Base-by-base conservation (phyloP, 495 filamentous ascomycete species). In the Apiosordaria backusii region DNA sequence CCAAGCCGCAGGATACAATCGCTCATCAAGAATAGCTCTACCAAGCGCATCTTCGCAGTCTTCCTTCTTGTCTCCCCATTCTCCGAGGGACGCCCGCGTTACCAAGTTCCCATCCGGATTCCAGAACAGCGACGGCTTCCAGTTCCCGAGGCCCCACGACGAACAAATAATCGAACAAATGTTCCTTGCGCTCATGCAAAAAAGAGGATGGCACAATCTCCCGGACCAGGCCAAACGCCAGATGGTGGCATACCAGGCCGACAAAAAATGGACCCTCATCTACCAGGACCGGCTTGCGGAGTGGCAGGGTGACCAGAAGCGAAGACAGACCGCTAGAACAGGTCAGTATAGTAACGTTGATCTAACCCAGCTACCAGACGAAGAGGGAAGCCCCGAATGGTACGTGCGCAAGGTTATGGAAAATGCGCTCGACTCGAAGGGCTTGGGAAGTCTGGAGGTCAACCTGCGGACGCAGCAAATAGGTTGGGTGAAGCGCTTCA, bases 341-440 rank as follows among this genome's bases (percentile, higher is more conserved):
- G 87, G 86, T 23, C 82, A 88, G 61, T 87, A 87, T 54, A 73
- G 74, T 57, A 80, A 75, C 25, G 70, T 83, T 70, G 82, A 85
- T 60, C 82, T 92, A 55, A 80, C 93, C 29, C 84, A 85, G 57
- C 84, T 88, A 62, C 92, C 92, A 4, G 92, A 96, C 72, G 94
- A 97, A 72, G 95, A 98, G 74, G 96, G 92, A 22, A 96, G 90
- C 64, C 95, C 95, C 2, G 96, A 99, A 79, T 99, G 94, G 94
- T 99, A 95, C 80, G 96, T 99, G 21, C 90, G 89, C 74, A 96
- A 92, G 78, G 91, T 99, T 45, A 92, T 98, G 92, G 93, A 97
- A 68, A 95, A 97, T 75, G 90, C 85, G 27, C 93, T 99, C 67
- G 92, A 92, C 54, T 85, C 90, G 62, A 97, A 99, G 80, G 91